Evolutionary conservation across 208 protist genomes (phyloP).

Genomic region (Leishmania gerbilli): DNA sequence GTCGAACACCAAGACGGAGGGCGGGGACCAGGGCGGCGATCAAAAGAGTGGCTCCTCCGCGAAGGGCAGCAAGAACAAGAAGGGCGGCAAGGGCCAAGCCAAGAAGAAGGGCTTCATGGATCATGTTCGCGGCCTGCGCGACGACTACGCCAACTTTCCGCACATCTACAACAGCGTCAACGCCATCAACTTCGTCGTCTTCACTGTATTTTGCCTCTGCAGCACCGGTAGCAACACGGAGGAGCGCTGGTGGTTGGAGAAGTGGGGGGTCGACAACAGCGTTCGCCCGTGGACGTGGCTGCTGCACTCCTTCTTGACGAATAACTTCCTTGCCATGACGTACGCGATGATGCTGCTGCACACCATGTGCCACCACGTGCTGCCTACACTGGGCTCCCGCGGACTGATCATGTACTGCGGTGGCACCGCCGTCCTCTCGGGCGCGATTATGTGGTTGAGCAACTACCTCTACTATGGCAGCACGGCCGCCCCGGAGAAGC

Average conservation of each 20-base stretch:
- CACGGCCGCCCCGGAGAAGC: conserved; percentile 60
- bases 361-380: conserved; percentile 76
- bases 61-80: conserved; percentile 11
- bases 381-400: conserved; percentile 69
- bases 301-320: conserved; percentile 85
- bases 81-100: conserved; percentile 27
- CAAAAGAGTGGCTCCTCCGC: background rate
- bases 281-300: conserved; percentile 78
- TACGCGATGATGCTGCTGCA: conserved; percentile 92
- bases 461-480: conserved; percentile 63
- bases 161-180: conserved; percentile 93
- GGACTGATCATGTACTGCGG: conserved; percentile 65
- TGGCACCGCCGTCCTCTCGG: conserved; percentile 71
- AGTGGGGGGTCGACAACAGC: conserved; percentile 75
- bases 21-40: background rate
- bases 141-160: conserved; percentile 78
- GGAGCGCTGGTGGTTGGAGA: conserved; percentile 81
- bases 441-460: conserved; percentile 69
- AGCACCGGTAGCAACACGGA: conserved; percentile 86
- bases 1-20: background rate
- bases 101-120: conserved; percentile 50
- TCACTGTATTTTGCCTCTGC: conserved; percentile 90
- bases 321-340: conserved; percentile 91
- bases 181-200: conserved; percentile 86
- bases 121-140: conserved; percentile 61